Evolutionary conservation across 495 filamentous ascomycete genomes (phyloP), one percentile per base, ranked within the genome.

Genomic region (Haplographium delicatum): DNA sequence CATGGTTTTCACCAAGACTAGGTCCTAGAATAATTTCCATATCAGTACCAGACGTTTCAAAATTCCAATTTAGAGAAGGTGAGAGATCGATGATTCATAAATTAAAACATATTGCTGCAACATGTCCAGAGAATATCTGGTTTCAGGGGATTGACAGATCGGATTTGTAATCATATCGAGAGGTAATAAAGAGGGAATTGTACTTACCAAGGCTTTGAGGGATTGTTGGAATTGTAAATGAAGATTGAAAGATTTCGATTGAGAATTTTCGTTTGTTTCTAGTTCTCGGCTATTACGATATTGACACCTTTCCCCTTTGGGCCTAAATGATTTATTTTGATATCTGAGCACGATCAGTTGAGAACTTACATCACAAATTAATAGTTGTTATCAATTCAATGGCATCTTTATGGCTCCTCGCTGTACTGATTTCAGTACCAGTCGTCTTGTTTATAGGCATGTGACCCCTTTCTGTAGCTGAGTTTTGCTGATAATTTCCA

Each of bases 131-230:
- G 20, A 50, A 44, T 31, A 50, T 54, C 50, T 57, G 56, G 55
- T 51, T 61, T 90, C 86, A 87, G 86, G 73, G 82, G 86, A 91
- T 91, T 91, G 86, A 91, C 86, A 91, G 85, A 90, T 90, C 75
- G 71, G 68, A 75, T 60, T 62, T 80, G 70, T 87, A 87, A 88
- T 87, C 84, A 85, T 86, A 70, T 69, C 69, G 71, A 64, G 20
- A 15, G 37, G 45, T 39, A 52, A 38, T 44, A 48, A 55, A 59
- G 59, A 57, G 51, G 51, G 52, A 24, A 31, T 59, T 62, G 62
- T 63, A 56, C 50, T 69, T 66, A 41, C 19, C 65, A 68, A 35
- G 44, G 11, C 22, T 42, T 30, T 9, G 4, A 20, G 20, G 46
- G 11, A 40, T 45, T 6, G 28, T 23, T 43, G 50, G 37, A 23